Base-by-base conservation (phyloP, 768 basidiomycete species). In the Omphalotus guepiniiformis region DNA sequence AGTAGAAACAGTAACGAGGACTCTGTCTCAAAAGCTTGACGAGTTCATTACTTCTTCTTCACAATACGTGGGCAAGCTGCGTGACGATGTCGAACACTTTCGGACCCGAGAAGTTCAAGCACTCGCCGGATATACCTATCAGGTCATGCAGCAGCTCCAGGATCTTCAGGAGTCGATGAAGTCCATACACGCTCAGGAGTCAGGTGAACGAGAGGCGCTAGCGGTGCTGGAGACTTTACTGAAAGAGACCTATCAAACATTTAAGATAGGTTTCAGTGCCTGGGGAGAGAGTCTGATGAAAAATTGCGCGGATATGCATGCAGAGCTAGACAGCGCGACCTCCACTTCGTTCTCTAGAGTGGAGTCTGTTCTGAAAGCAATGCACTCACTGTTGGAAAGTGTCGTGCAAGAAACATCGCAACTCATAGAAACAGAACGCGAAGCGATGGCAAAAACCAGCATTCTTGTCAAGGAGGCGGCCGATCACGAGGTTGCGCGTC, bases 301-400 rank as follows among this genome's bases (percentile, higher is more conserved):
- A 28, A 73, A 70, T 26, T 81, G 73, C 49, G 71, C 75, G 34
- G 60, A 63, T 4, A 62, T 78, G 21, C 82, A 74, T 56, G 61
- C 61, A 27, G 71, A 80, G 32, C 63, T 80, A 3, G 73, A 74
- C 47, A 56, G 63, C 1, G 56, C 69, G 6, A 71, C 73, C 16
- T 64, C 69, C 1, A 69, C 64, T 12, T 75, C 77, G 23, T 75
- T 82, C 47, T 49, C 64, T 16, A 58, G 79, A 62, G 67, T 82
- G 15, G 83, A 86, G 56, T 67, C 74, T 42, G 77, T 82, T 1
- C 63, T 92, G 41, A 74, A 72, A 45, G 66, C 75, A 1, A 75
- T 90, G 47, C 72, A 76, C 5, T 69, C 75, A 12, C 64, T 88
- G 18, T 63, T 90, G 15, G 83, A 89, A 46, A 66, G 67, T 11